phyloP scores from a whole-genome alignment of 768 basidiomycete genomes.

The Cystobasidium onofrii region DNA sequence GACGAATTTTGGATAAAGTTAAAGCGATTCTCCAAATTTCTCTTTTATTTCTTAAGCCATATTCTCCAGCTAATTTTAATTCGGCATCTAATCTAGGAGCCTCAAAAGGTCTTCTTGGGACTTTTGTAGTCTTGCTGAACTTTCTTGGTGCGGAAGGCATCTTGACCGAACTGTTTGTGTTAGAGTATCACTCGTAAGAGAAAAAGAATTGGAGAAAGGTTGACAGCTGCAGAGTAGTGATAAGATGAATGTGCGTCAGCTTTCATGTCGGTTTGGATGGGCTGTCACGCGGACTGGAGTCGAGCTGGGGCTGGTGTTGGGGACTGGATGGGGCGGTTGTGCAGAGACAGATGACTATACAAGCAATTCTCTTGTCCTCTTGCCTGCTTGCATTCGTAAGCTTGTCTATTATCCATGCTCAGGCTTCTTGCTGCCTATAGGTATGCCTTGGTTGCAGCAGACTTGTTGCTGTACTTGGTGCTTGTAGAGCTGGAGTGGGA shows the following conservation, averaged over 20 bases:
- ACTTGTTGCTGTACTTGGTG: too few relatives aligned
- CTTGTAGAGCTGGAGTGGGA: too few relatives aligned
- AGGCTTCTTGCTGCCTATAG: too few relatives aligned
- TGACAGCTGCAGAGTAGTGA: not conserved
- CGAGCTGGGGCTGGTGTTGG: too few relatives aligned
- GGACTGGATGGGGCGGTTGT: too few relatives aligned
- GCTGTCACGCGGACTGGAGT: too few relatives aligned
- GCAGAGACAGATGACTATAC: too few relatives aligned
- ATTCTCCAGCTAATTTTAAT: conserved; percentile 99
- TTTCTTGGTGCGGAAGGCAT: conserved; percentile 23
- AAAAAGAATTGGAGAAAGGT: not conserved
- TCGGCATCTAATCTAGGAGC: conserved; percentile 94
- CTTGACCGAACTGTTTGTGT: not conserved
- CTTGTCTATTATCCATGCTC: too few relatives aligned
- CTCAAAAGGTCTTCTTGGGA: conserved; percentile 93
- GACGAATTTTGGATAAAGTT: conserved; percentile 97
- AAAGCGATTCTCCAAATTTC: conserved; percentile 99
- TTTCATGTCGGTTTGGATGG: not conserved
- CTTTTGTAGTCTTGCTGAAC: conserved; percentile 53
- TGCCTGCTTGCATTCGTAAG: too few relatives aligned
- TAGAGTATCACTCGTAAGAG: not conserved
- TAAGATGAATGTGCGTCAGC: not conserved
- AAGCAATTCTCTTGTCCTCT: too few relatives aligned
- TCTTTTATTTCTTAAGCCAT: conserved; percentile 99
- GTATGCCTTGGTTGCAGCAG: too few relatives aligned